Evolutionary conservation across 2,329 filamentous ascomycete species (phyloP), one percentile per base, ranked within the genome.

Genomic region (Hypoxylon sp.): DNA sequence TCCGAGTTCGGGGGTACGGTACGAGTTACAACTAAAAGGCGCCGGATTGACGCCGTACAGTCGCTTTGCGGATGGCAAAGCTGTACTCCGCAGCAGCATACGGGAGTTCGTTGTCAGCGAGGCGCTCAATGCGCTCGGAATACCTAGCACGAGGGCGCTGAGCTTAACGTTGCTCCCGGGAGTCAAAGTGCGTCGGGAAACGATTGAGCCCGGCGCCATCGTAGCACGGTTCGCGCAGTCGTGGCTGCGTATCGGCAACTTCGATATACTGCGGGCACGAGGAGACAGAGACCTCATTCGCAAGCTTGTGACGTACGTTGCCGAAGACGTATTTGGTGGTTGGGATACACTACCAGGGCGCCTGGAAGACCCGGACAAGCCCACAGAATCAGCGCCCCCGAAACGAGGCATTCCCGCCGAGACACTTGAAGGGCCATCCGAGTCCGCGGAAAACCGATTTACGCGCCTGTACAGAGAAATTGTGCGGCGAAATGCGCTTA

Each of bases 21-120:
- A 96, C 72, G 95, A 99, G 75, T 73, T 98, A 38, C 95, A 98
- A 75, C 81, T 99, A 59, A 99, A 99, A 74, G 95, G 95, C 20
- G 95, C 95, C 13, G 95, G 95, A 4, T 79, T 89, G 69, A 99
- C 95, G 3, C 95, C 95, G 0, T 99, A 99, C 77, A 96, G 91
- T 33, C 88, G 95, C 3, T 99, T 99, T 67, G 95, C 95, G 20
- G 95, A 99, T 73, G 95, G 95, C 24, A 94, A 95, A 72, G 95
- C 95, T 0, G 95, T 99, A 2, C 79, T 99, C 48, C 82, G 95
- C 59, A 96, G 91, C 23, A 96, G 92, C 70, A 96, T 99, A 66
- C 85, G 95, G 59, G 95, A 99, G 77, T 99, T 95, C 67, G 80
- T 99, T 38, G 93, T 96, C 17, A 96, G 90, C 45, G 95, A 99